Evolutionary conservation across 495 filamentous ascomycete genomes (phyloP), one percentile per base, ranked within the genome.

Genomic region (Annulohypoxylon bovei): DNA sequence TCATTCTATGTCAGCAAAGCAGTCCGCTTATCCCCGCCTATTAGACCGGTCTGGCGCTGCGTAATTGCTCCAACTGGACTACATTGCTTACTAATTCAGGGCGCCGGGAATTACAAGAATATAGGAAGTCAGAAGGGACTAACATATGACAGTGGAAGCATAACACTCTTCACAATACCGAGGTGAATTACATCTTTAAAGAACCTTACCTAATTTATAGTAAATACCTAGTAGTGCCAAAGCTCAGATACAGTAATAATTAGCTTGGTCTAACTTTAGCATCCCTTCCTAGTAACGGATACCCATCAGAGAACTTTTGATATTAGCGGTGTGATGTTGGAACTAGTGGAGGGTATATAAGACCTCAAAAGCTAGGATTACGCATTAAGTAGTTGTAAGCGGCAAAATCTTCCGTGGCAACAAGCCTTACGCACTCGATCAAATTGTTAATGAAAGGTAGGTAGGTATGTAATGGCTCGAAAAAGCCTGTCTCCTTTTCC

Each of bases 21-120:
- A 39, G 18, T 39, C 52, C 53, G 53, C 33, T 39, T 56, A 56
- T 56, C 49, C 49, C 49, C 49, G 28, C 28, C 28, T 33, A 56
- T 39, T 32, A 33, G 20, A 27, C 53, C 22, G 30, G 32, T 6
- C 20, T 40, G 33, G 33, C 18, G 14, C 49, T 28, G 14, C 28
- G 50, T 54, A 20, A 23, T 16, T 54, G 16, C 50, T 32, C 18
- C 28, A 35, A n/a, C 39, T 12, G 8, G 18, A 39, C 12, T n/a
- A 14, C n/a, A 18, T 27, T 49, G 30, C 33, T 39, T 20, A 56
- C 33, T 53, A 53, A 53, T 20, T 53, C 11, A 11, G 28, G n/a
- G 28, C 49, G 28, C 49, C 49, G 49, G 49, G 20, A 53, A 53
- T 33, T 53, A 32, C 49, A 20, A 23, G 27, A 33, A 32, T 53